Base-by-base conservation (phyloP, 495 filamentous ascomycete genomes). In the Lasiosphaeriaceae sp. region DNA sequence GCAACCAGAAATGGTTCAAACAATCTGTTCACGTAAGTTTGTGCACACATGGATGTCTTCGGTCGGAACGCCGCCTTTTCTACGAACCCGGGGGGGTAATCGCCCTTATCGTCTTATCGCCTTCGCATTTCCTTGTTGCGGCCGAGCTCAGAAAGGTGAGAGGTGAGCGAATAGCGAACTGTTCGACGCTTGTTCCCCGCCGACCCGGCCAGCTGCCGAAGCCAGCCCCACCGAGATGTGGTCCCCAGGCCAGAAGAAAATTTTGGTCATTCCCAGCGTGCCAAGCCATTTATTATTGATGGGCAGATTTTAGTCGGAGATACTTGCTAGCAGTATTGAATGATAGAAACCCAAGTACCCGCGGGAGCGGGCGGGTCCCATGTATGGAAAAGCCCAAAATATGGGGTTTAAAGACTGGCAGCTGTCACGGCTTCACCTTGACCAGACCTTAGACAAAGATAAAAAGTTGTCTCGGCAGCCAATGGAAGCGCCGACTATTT, bases 191-290 rank as follows among this genome's bases (percentile, higher is more conserved):
- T 31, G 26, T 31, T 31, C 45, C 11, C 19, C 57, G 57, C 58
- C 62, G 54, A 65, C 46, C 54, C 59, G 59, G 67, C 47, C 50
- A 52, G 17, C 55, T 47, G 48, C 44, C 52, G 52, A 17, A 43
- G 4, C 45, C 34, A 58, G 61, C 61, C 61, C 69, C 67, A 66
- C 65, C 39, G 20, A 54, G 45, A 29, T 23, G 50, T n/a, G 43
- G 67, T 71, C 67, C 68, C 69, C 69, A 71, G 67, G 60, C 56
- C 63, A 54, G 63, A 56, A 68, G 59, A 55, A 71, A 62, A 61
- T 65, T 43, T 66, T 66, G 50, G 22, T 54, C 21, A 29, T 63
- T 50, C 54, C 64, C 55, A 57, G 9, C 26, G 55, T 29, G 59
- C 65, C 58, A 64, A 63, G 57, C 24, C 48, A 41, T 31, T 46